These are phyloP conservation scores for Clarireedia hainanense DNA, from an alignment of 2,329 filamentous ascomycete genomes.

Conservation along the genomic window DNA sequence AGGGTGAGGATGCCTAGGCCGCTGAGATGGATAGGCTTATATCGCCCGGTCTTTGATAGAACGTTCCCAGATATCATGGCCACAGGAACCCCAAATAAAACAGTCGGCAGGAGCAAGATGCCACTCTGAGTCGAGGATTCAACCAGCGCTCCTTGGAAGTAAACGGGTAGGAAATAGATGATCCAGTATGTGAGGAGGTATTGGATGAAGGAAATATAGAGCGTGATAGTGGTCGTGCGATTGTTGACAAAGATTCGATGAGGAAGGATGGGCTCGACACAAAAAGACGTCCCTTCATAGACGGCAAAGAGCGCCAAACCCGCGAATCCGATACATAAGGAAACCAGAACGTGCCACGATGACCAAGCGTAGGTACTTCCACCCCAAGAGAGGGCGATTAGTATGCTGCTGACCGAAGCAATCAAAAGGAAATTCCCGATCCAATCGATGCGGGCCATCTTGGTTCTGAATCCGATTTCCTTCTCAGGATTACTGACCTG, in stretches of 20 bases:
- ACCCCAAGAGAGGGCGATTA: constrained; percentile 34
- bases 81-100: background rate
- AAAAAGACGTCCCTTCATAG: constrained; percentile 1
- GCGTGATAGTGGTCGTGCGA: constrained; percentile 13
- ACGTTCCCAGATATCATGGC: background rate
- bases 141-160: constrained; percentile 38
- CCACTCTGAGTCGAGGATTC: constrained; percentile 25
- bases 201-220: constrained; percentile 33
- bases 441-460: constrained; percentile 32
- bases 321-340: constrained; percentile 25
- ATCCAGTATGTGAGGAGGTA: constrained; percentile 31
- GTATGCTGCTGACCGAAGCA: constrained; percentile 32
- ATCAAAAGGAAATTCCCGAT: constrained; percentile 38
- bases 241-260: constrained; percentile 5
- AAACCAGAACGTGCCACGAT: constrained; percentile 18
- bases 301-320: constrained; percentile 30
- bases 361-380: constrained; percentile 4
- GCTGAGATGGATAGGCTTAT: background rate
- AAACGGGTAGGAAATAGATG: constrained; percentile 38
- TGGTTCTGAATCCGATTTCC: background rate
- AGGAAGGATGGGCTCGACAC: constrained; percentile 9
- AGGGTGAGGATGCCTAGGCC: too few species aligned
- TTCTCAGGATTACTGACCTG: background rate
- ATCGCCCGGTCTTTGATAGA: background rate
- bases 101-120: constrained; percentile 39